These are phyloP conservation scores for Malus hybrid DNA, from an alignment of 331 rosid genomes.

Conservation along the genomic window DNA sequence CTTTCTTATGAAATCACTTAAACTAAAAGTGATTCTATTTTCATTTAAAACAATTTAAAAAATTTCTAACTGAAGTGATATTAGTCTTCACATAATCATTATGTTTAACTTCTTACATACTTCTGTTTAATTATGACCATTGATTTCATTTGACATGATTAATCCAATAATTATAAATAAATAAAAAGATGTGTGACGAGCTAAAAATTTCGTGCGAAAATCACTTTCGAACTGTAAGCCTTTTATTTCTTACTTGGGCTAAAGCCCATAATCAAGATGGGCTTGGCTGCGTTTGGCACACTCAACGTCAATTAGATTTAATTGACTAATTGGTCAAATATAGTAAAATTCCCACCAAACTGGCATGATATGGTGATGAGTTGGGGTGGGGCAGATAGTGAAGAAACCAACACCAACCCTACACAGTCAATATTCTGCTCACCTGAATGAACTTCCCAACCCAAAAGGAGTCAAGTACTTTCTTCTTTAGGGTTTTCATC, in stretches of 20 bases:
- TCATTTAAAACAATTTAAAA: too few relatives aligned
- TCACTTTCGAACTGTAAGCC: not conserved
- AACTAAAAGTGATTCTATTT: too few relatives aligned
- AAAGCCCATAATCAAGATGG: not conserved
- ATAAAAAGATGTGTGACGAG: too few relatives aligned
- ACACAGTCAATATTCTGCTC: conserved; percentile 69
- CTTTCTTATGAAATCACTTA: too few relatives aligned
- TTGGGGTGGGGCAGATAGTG: conserved; percentile 32
- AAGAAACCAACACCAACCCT: conserved; percentile 57
- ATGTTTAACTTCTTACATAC: too few relatives aligned
- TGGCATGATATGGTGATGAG: conserved; percentile 23
- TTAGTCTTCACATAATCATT: too few relatives aligned
- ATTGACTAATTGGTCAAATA: not conserved
- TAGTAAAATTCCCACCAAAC: conserved; percentile 11
- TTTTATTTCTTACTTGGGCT: too few relatives aligned
- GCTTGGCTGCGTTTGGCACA: not conserved
- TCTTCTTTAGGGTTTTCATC: conserved; percentile 20
- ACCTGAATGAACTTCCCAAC: conserved; percentile 38
- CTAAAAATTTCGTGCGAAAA: too few relatives aligned
- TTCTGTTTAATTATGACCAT: too few relatives aligned
- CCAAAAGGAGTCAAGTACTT: not conserved
- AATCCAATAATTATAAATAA: too few relatives aligned
- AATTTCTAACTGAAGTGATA: too few relatives aligned
- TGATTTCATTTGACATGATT: too few relatives aligned
- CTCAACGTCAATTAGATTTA: not conserved